Base-by-base conservation (phyloP, 352 stramenopile genomes). In the Globisporangium middletonii region DNA sequence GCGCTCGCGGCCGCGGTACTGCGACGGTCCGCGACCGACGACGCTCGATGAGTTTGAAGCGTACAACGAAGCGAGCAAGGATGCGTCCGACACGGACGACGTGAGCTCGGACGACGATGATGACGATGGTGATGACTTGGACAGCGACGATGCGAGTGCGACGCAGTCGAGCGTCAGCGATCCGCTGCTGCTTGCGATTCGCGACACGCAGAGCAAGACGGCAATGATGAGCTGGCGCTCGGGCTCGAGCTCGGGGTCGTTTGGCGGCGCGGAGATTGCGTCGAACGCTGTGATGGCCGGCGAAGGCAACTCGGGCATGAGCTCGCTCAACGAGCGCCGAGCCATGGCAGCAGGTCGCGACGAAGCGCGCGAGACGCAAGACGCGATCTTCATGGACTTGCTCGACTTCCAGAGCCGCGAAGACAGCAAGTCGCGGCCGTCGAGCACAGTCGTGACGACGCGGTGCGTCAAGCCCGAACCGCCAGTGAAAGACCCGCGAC, bases 271-370 rank as follows among this genome's bases (percentile, higher is more conserved):
- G 13, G 45, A 62, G 1, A 30, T 62, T 8, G 55, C 72, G 11
- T 52, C 63, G 8, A 57, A 47, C 12, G 75, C 75, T 46, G 55
- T 92, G 11, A 55, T 74, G 37, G 63, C 65, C 9, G 77, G 75
- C 15, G 83, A 93, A 73, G 83, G 83, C 19, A 93, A 93, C 57
- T 85, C 74, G 0, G 83, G 83, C 15, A 73, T 90, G 65, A 90
- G 69, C 54, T 75, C 65, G 9, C 60, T 77, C 30, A 86, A 75
- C 28, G 80, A 93, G 55, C 68, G 80, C 23, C 86, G 89, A 57
- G 75, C 75, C 7, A 71, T 75, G 23, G 69, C 72, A 9, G 65
- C 71, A 45, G 75, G 76, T 28, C 66, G 75, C 18, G 79, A 84
- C 49, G 74, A 89, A 50, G 54, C 57, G 23, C 79, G 75, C 3